These are phyloP conservation scores for Botrytis fragariae DNA, from an alignment of 2,329 filamentous ascomycete species.

Conservation along the genomic window DNA sequence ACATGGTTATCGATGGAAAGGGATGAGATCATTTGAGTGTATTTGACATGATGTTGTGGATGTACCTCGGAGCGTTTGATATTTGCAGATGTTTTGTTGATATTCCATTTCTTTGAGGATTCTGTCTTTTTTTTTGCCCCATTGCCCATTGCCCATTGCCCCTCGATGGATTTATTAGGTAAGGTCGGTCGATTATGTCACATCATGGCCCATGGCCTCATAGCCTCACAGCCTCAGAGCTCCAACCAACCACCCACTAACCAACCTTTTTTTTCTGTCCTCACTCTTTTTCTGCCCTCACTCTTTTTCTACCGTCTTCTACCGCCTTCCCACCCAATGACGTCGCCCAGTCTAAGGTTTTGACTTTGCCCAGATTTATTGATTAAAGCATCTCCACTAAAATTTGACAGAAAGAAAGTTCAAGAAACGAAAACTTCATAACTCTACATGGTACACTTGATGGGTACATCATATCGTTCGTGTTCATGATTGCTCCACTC, in stretches of 20 bases:
- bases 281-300: background rate
- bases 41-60: background rate
- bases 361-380: background rate
- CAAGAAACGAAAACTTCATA: background rate
- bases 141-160: background rate
- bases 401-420: background rate
- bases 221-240: too few species aligned
- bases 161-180: background rate
- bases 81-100: background rate
- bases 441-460: background rate
- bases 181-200: background rate
- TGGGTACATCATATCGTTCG: background rate
- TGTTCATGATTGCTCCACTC: background rate
- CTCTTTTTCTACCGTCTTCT: constrained; percentile 5
- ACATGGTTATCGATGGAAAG: background rate
- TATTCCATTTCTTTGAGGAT: background rate
- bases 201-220: too few species aligned
- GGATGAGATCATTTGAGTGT: background rate
- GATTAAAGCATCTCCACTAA: background rate
- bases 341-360: background rate
- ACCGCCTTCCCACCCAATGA: constrained; percentile 1
- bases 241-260: background rate
- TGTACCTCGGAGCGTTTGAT: background rate
- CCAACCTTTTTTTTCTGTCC: background rate
- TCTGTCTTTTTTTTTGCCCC: background rate